A percentile compares a stretch with the other conserved stretches of the same genome.
Evolutionary conservation across 805 yeast species (phyloP).

Genomic region (Lachancea cidri): DNA sequence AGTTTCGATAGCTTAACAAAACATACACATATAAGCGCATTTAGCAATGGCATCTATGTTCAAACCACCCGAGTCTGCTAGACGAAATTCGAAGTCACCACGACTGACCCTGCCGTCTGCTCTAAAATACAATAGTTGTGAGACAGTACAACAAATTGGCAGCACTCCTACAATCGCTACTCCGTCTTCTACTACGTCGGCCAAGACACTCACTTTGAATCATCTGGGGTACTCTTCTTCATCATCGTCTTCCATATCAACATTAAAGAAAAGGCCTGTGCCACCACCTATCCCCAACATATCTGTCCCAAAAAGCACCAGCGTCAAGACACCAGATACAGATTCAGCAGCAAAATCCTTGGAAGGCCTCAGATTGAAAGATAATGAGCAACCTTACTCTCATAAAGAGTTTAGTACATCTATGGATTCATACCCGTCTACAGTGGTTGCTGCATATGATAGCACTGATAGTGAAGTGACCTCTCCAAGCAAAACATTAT

Average conservation of each 20-base stretch:
- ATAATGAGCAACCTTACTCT: conserved; percentile 9
- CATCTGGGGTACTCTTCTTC: conserved; percentile 19
- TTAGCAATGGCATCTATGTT: conserved; percentile 30
- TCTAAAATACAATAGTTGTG: conserved; percentile 17
- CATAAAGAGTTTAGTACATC: conserved; percentile 15
- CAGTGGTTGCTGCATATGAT: conserved; percentile 22
- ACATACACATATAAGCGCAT: neutral
- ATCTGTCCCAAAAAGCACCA: conserved; percentile 6
- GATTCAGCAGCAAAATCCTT: conserved; percentile 6
- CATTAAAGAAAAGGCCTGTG: conserved; percentile 25
- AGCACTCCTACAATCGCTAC: conserved; percentile 6
- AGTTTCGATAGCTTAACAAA: too few relatives aligned
- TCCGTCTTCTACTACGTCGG: conserved; percentile 30
- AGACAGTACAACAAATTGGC: conserved; percentile 3
- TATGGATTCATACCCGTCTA: conserved; percentile 24
- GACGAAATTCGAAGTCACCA: conserved; percentile 39
- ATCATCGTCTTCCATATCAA: conserved; percentile 6
- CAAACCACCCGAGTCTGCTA: conserved; percentile 40
- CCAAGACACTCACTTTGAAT: conserved; percentile 15
- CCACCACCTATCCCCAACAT: conserved; percentile 24
- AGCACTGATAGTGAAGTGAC: neutral
- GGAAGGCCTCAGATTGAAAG: conserved; percentile 4
- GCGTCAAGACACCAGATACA: conserved; percentile 7
- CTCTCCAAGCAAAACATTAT: conserved; percentile 1
- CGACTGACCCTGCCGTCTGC: conserved; percentile 39